Evolutionary conservation across 2,329 filamentous ascomycete species (phyloP).

Genomic region (Fusarium sp.): DNA sequence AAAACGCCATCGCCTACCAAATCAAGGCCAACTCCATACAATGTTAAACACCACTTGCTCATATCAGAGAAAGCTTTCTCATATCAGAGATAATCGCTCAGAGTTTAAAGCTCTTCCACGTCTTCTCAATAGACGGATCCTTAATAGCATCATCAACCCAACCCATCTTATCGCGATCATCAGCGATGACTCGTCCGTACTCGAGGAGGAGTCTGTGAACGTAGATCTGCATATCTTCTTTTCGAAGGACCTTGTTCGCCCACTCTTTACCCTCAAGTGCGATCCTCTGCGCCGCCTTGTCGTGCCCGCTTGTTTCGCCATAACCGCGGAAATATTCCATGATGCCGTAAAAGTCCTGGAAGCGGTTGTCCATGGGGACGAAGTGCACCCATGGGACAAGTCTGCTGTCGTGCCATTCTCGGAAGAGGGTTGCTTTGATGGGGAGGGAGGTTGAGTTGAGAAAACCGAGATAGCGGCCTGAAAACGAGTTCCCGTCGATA

Average conservation of each 20-base stretch:
- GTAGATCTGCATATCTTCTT: conserved; percentile 81
- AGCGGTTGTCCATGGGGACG: conserved; percentile 81
- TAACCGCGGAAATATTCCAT: conserved; percentile 80
- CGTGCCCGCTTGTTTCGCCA: conserved; percentile 58
- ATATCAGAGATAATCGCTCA: too few species aligned
- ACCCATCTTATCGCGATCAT: conserved; percentile 63
- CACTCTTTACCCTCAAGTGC: conserved; percentile 73
- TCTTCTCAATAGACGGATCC: conserved; percentile 48
- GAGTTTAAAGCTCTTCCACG: conserved; percentile 46
- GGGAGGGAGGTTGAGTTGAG: conserved; percentile 75
- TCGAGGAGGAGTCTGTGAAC: conserved; percentile 72
- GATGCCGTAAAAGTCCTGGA: conserved; percentile 76
- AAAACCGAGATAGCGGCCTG: conserved; percentile 75
- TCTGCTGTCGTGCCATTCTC: conserved; percentile 83
- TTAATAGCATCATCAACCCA: conserved; percentile 63
- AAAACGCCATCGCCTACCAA: conserved; percentile 36
- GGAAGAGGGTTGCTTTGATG: conserved; percentile 81
- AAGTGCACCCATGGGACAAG: conserved; percentile 84
- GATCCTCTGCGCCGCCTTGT: conserved; percentile 71
- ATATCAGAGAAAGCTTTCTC: too few species aligned
- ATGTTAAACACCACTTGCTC: not conserved
- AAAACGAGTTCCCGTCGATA: conserved; percentile 80
- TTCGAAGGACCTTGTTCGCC: conserved; percentile 74
- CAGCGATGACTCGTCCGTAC: conserved; percentile 67
- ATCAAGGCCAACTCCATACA: conserved; percentile 36